Evolutionary conservation across 108 stramenopile species (phyloP), one percentile per base, ranked within the genome.

Genomic region (Skeletonema menzelii): DNA sequence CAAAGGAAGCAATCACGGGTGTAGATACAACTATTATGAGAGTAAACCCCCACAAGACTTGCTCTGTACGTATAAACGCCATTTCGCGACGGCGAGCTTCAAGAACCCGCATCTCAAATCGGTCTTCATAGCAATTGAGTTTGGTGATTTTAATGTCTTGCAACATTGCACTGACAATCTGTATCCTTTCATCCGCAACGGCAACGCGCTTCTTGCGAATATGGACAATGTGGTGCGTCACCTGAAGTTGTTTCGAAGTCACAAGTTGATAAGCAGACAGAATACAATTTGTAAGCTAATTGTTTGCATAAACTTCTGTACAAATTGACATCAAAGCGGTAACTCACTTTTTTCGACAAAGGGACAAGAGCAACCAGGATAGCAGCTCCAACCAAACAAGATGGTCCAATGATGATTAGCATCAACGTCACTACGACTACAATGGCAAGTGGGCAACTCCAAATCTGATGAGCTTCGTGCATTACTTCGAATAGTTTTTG

Each of bases 401-500:
- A 69, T 11, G 80, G 83, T 4, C 91, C 91, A 60, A 91, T 57
- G 11, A 88, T 59, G 1, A 78, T 26, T 17, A 82, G 49, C 56
- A 95, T 62, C 17, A 88, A 80, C 11, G 84, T 59, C 3, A 82
- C 76, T 1, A 91, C 94, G 10, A 95, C 30, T 3, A 85, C 35
- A 53, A 92, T 80, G 40, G 75, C 73, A 7, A 95, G 42, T 20
- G 94, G 94, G 38, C 89, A 68, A 37, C 85, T 75, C 94, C 94
- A 95, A 24, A 92, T 70, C 38, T 91, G 72, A 80, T 95, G 91
- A 4, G 74, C 82, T 30, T 91, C 89, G 64, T 22, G 22, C 49
- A 84, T 67, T 2, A 88, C 87, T 81, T 91, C 90, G 68, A 85
- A 90, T n/a, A 91, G 44, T 58, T 90, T 92, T 66, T 92, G 88